A percentile compares a stretch with the other conserved stretches of the same genome.
Conservation (phyloP, 345 rosid species). For the Microcos paniculata region DNA sequence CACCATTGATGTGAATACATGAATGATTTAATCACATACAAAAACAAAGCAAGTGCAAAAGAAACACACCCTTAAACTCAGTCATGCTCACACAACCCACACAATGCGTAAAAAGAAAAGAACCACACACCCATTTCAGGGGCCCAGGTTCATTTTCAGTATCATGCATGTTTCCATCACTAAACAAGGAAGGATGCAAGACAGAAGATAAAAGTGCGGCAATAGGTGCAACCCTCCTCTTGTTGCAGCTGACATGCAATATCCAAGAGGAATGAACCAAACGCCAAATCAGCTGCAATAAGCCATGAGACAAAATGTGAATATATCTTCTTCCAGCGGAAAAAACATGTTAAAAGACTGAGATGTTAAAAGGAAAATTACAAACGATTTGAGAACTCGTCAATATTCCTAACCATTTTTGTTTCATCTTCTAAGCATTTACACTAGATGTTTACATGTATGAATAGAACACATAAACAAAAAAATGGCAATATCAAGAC, state of each 20-base stretch:
- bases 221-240: slow-evolving; percentile 88
- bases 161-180: slow-evolving; percentile 66
- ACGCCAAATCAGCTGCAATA: slow-evolving; percentile 78
- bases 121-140: slow-evolving; percentile 75
- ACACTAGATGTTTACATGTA: background rate
- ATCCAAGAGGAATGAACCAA: slow-evolving; percentile 89
- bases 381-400: background rate
- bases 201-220: slow-evolving; percentile 89
- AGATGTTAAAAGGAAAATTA: background rate
- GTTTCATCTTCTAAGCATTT: background rate
- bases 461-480: background rate
- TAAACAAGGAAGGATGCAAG: slow-evolving; percentile 71
- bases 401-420: background rate
- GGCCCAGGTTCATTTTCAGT: slow-evolving; percentile 60
- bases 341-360: background rate
- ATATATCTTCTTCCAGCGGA: background rate
- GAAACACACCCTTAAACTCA: background rate
- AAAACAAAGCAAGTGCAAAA: background rate
- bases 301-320: slow-evolving; percentile 8
- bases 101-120: slow-evolving; percentile 5
- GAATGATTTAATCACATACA: background rate
- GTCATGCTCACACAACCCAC: background rate
- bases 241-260: slow-evolving; percentile 83
- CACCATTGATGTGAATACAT: slow-evolving; percentile 18
- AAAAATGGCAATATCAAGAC: background rate